Evolutionary conservation across 1,139 yeast species (phyloP).

Genomic region (Debaryomyces coudertii): DNA sequence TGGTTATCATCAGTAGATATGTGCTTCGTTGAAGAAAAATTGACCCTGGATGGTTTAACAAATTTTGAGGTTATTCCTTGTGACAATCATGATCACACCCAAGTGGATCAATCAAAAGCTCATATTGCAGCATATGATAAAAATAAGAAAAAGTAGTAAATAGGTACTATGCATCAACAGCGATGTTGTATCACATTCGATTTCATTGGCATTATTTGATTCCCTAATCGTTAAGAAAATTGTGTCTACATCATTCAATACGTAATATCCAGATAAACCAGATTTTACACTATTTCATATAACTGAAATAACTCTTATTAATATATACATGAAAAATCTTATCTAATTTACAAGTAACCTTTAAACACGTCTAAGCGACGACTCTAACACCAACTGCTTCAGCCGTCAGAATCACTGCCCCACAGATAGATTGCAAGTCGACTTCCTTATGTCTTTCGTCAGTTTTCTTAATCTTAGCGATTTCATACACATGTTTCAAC

Average conservation of each 20-base stretch:
- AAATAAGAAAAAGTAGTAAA: slow-evolving; percentile 55
- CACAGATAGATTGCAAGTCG: slow-evolving; percentile 76
- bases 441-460: slow-evolving; percentile 78
- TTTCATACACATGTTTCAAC: slow-evolving; percentile 89
- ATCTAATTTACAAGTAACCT: slow-evolving; percentile 8
- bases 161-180: neutral
- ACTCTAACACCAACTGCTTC: slow-evolving; percentile 85
- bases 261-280: neutral
- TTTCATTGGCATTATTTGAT: neutral
- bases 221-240: too few species aligned
- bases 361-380: slow-evolving; percentile 47
- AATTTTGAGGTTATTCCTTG: slow-evolving; percentile 40
- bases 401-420: slow-evolving; percentile 85
- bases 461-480: slow-evolving; percentile 89
- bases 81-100: slow-evolving; percentile 76
- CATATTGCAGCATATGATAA: slow-evolving; percentile 93
- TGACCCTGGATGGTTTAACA: slow-evolving; percentile 36
- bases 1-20: slow-evolving; percentile 71
- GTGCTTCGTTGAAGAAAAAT: slow-evolving; percentile 61
- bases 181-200: neutral
- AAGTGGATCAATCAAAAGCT: slow-evolving; percentile 90
- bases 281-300: neutral
- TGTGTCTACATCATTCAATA: neutral
- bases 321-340: slow-evolving; percentile 11
- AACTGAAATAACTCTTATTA: slow-evolving; percentile 3